Percentiles rank a stretch among this genome's conserved stretches.
phyloP scores from a whole-genome alignment of 176 grass and related monocot species.

The Oryza glaberrima region DNA sequence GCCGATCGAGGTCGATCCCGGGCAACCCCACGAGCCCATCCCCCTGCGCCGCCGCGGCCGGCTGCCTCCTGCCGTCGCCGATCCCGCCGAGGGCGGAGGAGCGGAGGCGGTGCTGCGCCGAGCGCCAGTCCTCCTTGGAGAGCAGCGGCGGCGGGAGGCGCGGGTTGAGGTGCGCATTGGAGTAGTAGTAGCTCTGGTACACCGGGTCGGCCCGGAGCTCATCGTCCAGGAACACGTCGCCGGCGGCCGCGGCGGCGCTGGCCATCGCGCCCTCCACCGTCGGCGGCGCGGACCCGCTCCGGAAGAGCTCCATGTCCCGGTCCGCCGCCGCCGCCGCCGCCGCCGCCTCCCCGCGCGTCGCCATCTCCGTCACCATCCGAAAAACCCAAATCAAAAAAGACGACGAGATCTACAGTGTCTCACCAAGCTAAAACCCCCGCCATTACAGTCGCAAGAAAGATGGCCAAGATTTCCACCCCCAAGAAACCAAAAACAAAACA shows the following conservation, averaged over 20 bases:
- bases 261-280: conserved; percentile 60
- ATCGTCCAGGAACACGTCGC: conserved; percentile 51
- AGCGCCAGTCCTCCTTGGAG: conserved; percentile 77
- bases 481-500: neutral
- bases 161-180: conserved; percentile 78
- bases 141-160: conserved; percentile 68
- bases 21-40: conserved; percentile 50
- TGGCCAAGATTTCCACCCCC: neutral
- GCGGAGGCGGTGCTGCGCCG: conserved; percentile 52
- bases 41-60: conserved; percentile 1
- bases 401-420: conserved; percentile 31
- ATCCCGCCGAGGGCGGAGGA: conserved; percentile 53
- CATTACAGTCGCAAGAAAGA: conserved; percentile 37
- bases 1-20: conserved; percentile 51
- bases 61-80: conserved; percentile 54
- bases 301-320: conserved; percentile 68
- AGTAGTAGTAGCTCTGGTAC: conserved; percentile 72
- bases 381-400: too few relatives aligned
- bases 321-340: conserved; percentile 54
- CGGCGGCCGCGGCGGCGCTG: conserved; percentile 34
- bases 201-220: conserved; percentile 68
- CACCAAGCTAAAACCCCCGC: conserved; percentile 28
- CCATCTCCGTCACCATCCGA: conserved; percentile 61
- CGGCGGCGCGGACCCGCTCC: conserved; percentile 78
- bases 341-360: conserved; percentile 52